Conservation (phyloP, 2,329 filamentous ascomycete species). For the Hypoxylon sp. region DNA sequence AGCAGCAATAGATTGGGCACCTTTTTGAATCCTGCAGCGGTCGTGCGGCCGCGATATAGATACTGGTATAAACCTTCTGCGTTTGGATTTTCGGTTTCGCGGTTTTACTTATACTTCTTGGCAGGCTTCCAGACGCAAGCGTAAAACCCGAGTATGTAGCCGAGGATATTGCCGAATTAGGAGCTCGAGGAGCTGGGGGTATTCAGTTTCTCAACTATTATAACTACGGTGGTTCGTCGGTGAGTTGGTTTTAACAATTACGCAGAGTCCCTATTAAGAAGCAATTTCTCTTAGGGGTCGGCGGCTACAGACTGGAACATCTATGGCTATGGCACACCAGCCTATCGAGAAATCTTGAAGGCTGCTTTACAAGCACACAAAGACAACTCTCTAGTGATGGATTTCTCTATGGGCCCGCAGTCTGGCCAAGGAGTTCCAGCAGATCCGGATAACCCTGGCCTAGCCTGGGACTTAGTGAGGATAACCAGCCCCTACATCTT, state of each 20-base stretch:
- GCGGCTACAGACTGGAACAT: background rate
- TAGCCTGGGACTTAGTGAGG: background rate
- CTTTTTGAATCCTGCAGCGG: background rate
- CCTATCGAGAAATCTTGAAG: background rate
- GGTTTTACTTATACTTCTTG: background rate
- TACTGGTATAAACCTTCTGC: background rate
- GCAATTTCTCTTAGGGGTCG: background rate
- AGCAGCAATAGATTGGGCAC: background rate
- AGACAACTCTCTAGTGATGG: background rate
- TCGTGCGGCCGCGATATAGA: background rate
- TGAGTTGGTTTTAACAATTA: background rate
- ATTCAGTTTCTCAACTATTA: conserved; percentile 1
- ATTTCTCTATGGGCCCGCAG: background rate
- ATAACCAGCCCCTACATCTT: background rate
- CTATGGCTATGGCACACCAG: background rate
- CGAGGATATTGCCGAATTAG: background rate
- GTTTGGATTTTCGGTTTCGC: background rate
- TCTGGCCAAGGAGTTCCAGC: conserved; percentile 3
- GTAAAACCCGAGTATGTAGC: background rate
- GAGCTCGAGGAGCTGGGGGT: background rate
- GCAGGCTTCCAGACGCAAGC: background rate
- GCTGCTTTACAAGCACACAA: background rate
- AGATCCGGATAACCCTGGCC: background rate
- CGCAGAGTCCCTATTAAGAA: background rate
- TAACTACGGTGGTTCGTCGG: background rate